A percentile compares a stretch with the other conserved stretches of the same genome.
Evolutionary conservation across 176 grass and related monocot genomes (phyloP).

Genomic region (Elaeis guineensis): DNA sequence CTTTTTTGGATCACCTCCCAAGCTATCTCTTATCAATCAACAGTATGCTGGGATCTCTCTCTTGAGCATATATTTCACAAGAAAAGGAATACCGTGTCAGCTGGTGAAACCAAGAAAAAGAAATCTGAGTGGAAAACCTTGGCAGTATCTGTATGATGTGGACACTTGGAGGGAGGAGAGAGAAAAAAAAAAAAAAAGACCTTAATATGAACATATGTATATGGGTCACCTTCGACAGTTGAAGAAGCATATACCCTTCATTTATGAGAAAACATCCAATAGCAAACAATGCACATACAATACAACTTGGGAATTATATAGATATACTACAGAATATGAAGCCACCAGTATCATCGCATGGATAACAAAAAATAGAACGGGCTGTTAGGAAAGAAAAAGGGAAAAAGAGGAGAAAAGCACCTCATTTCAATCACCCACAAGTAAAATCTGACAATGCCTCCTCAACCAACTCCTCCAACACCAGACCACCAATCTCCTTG

Average conservation of each 20-base stretch:
- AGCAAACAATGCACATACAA: slow-evolving; percentile 15
- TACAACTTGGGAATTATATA: slow-evolving; percentile 23
- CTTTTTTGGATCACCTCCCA: too few species aligned
- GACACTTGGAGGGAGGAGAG: slow-evolving; percentile 6
- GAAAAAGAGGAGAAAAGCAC: slow-evolving; percentile 42
- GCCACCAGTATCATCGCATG: slow-evolving; percentile 23
- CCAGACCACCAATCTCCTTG: slow-evolving; percentile 32
- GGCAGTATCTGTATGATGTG: slow-evolving; percentile 1
- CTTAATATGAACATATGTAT: too few species aligned
- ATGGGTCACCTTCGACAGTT: background rate
- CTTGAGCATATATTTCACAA: too few species aligned
- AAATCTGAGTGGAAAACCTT: too few species aligned
- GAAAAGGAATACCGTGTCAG: too few species aligned
- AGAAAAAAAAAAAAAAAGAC: background rate
- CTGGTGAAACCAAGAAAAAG: too few species aligned
- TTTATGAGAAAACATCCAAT: slow-evolving; percentile 5
- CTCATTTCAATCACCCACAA: slow-evolving; percentile 28
- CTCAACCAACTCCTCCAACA: slow-evolving; percentile 59
- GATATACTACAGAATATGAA: slow-evolving; percentile 38
- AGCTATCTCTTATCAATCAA: too few species aligned
- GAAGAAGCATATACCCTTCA: slow-evolving; percentile 12
- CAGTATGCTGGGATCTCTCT: too few species aligned
- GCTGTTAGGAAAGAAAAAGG: slow-evolving; percentile 26
- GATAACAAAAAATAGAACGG: slow-evolving; percentile 10
- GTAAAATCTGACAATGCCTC: slow-evolving; percentile 46